phyloP scores from a whole-genome alignment of 1,139 yeast species.

The Taphrina pruni region DNA sequence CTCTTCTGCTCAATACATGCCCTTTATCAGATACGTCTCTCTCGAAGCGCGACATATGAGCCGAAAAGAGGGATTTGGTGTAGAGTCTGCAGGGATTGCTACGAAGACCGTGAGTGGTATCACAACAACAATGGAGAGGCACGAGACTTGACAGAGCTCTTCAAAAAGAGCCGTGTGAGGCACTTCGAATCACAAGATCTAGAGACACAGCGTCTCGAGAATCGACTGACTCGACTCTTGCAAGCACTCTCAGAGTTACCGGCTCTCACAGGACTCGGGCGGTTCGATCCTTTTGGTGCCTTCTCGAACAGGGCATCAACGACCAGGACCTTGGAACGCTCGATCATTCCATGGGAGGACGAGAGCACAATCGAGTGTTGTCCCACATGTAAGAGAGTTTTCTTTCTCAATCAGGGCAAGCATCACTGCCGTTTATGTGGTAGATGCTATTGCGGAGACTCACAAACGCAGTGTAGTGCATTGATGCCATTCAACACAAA shows the following conservation, averaged over 20 bases:
- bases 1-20: conserved; percentile 73
- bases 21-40: conserved; percentile 58
- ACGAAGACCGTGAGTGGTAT: conserved; percentile 62
- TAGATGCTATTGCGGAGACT: conserved; percentile 74
- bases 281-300: conserved; percentile 10
- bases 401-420: conserved; percentile 67
- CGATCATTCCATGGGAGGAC: conserved; percentile 72
- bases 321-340: conserved; percentile 55
- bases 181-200: conserved; percentile 45
- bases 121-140: conserved; percentile 53
- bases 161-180: conserved; percentile 48
- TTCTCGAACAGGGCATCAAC: conserved; percentile 43
- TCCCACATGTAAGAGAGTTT: conserved; percentile 65
- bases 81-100: conserved; percentile 72
- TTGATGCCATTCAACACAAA: conserved; percentile 10
- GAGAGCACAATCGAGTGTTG: conserved; percentile 64
- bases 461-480: conserved; percentile 64
- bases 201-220: conserved; percentile 59
- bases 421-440: conserved; percentile 94
- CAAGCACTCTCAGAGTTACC: conserved; percentile 46
- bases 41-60: conserved; percentile 58
- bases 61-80: conserved; percentile 67
- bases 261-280: conserved; percentile 7
- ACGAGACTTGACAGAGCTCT: conserved; percentile 59
- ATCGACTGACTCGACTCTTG: conserved; percentile 63